A percentile compares a stretch with the other conserved stretches of the same genome.
These are phyloP conservation scores for Sclerotinia trifoliorum DNA, from an alignment of 2,329 filamentous ascomycete species.

Conservation along the genomic window DNA sequence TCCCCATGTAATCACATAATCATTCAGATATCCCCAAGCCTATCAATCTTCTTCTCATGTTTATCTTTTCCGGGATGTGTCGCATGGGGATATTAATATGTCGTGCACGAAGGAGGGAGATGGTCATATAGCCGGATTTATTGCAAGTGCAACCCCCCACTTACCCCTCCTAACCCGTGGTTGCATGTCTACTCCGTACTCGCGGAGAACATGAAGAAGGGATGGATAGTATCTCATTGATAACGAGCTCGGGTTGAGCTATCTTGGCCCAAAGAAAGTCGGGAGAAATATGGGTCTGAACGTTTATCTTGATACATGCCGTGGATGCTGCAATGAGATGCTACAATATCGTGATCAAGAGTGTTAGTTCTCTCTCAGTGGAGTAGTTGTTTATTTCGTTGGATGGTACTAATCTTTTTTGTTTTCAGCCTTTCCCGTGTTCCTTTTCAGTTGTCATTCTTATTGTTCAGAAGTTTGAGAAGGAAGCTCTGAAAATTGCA, in stretches of 20 bases:
- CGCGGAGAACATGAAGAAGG: background rate
- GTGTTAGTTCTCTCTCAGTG: background rate
- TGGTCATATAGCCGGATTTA: background rate
- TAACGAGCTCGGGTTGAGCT: background rate
- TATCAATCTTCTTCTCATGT: background rate
- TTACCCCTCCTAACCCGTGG: background rate
- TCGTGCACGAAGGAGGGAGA: background rate
- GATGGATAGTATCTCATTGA: background rate
- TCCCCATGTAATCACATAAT: constrained; percentile 20
- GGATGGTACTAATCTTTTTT: background rate
- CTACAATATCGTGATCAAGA: constrained; percentile 14
- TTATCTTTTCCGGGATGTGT: background rate
- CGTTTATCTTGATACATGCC: constrained; percentile 1
- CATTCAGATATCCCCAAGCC: background rate
- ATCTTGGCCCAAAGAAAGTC: background rate
- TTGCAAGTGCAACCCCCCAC: background rate
- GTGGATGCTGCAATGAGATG: constrained; percentile 18
- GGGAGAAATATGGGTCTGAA: background rate
- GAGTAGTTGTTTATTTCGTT: background rate
- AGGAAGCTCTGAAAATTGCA: background rate
- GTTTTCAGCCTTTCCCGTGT: background rate
- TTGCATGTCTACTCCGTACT: background rate
- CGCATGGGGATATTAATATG: background rate
- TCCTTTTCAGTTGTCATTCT: background rate
- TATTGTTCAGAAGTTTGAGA: background rate